A percentile compares a stretch with the other conserved stretches of the same genome.
Conservation (phyloP, 2,329 filamentous ascomycete species). For the Apiospora arundinis region DNA sequence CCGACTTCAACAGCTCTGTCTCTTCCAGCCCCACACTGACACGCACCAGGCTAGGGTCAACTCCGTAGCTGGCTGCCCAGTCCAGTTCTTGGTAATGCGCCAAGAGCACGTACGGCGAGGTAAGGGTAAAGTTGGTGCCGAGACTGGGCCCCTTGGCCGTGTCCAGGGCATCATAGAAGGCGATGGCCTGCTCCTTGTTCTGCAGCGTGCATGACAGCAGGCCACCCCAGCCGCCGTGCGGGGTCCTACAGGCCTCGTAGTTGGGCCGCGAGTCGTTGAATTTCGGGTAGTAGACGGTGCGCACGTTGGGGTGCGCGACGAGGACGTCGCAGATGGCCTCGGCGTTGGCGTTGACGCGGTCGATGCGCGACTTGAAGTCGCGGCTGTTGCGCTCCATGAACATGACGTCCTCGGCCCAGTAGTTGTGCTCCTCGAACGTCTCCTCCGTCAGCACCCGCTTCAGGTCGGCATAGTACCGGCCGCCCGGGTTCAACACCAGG, state of each 20-base stretch:
- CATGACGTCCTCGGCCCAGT: constrained; percentile 92
- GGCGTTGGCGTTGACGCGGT: constrained; percentile 84
- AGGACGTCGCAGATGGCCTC: constrained; percentile 82
- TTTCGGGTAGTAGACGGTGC: constrained; percentile 87
- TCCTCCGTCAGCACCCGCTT: constrained; percentile 65
- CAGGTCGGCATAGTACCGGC: constrained; percentile 73
- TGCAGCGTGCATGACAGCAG: constrained; percentile 86
- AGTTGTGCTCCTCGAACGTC: constrained; percentile 83
- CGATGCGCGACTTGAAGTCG: constrained; percentile 83
- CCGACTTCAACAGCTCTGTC: constrained; percentile 64
- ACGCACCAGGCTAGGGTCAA: constrained; percentile 80
- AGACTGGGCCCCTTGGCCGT: constrained; percentile 94
- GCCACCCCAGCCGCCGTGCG: constrained; percentile 85
- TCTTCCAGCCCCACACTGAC: constrained; percentile 93
- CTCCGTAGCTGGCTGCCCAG: constrained; percentile 86
- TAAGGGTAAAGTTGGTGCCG: constrained; percentile 95
- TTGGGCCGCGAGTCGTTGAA: constrained; percentile 69
- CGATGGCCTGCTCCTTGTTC: constrained; percentile 70
- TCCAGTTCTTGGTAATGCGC: constrained; percentile 91
- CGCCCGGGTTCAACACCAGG: constrained; percentile 66
- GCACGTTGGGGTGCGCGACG: constrained; percentile 66
- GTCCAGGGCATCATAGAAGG: constrained; percentile 85
- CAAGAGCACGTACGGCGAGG: constrained; percentile 87
- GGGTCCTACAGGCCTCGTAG: constrained; percentile 80
- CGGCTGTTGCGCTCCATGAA: constrained; percentile 97